Percentiles rank a stretch among this genome's conserved stretches.
phyloP scores from a whole-genome alignment of 805 yeast genomes.

The Sungouiozyma intestinalis region DNA sequence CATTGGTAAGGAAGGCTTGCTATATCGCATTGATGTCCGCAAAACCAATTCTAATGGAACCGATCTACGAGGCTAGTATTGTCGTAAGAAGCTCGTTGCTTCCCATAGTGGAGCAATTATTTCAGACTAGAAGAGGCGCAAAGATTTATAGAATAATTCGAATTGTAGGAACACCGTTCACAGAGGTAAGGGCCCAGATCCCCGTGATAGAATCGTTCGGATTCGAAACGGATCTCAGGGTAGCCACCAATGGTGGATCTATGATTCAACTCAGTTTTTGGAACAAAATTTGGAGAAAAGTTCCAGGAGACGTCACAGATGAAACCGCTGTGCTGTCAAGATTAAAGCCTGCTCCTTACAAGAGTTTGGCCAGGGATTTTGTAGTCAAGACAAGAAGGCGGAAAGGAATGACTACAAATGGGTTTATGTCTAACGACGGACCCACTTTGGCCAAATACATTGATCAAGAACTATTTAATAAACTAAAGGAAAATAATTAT shows the following conservation, averaged over 20 bases:
- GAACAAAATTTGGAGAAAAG: slow-evolving; percentile 51
- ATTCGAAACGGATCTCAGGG: slow-evolving; percentile 72
- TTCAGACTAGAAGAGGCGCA: slow-evolving; percentile 64
- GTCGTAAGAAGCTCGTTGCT: slow-evolving; percentile 43
- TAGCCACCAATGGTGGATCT: slow-evolving; percentile 71
- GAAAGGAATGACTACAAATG: slow-evolving; percentile 70
- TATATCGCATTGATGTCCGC: slow-evolving; percentile 73
- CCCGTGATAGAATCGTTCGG: slow-evolving; percentile 92
- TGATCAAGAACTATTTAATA: slow-evolving; percentile 46
- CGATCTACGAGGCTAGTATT: slow-evolving; percentile 53
- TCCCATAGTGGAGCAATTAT: slow-evolving; percentile 37
- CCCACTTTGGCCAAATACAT: slow-evolving; percentile 49
- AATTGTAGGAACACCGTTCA: slow-evolving; percentile 65
- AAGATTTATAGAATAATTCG: slow-evolving; percentile 36
- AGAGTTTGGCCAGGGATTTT: slow-evolving; percentile 76
- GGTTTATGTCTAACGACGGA: slow-evolving; percentile 22
- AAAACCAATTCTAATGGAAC: slow-evolving; percentile 72
- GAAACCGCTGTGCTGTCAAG: slow-evolving; percentile 49
- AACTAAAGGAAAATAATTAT: slow-evolving; percentile 43
- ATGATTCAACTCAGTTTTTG: slow-evolving; percentile 55
- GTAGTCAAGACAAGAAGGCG: slow-evolving; percentile 80
- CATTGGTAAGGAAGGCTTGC: slow-evolving; percentile 76
- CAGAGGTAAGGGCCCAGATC: slow-evolving; percentile 47
- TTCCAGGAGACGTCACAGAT: slow-evolving; percentile 91
- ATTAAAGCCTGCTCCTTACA: slow-evolving; percentile 62